These are phyloP conservation scores for Fusarium begoniae DNA, from an alignment of 2,329 filamentous ascomycete genomes.

Conservation along the genomic window DNA sequence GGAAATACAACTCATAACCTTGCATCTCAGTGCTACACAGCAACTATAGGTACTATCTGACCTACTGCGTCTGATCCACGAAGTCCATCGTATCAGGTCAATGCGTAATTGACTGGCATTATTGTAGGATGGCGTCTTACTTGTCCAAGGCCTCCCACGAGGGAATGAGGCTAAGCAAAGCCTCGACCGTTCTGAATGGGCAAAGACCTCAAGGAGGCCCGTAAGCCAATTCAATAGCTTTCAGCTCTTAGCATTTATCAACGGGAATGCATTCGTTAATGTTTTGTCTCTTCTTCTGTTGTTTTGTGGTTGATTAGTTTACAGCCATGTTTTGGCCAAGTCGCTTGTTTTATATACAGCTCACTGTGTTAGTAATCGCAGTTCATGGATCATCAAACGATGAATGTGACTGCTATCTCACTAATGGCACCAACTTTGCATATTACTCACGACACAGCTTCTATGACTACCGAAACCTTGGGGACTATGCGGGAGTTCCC, in stretches of 20 bases:
- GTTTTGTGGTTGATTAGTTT: not conserved
- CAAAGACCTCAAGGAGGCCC: constrained; percentile 3
- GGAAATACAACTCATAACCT: not conserved
- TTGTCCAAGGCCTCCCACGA: constrained; percentile 18
- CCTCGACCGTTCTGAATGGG: constrained; percentile 15
- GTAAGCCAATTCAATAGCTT: constrained; percentile 1
- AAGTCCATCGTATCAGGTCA: too few relatives aligned
- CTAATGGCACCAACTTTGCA: constrained; percentile 54
- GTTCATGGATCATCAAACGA: constrained; percentile 33
- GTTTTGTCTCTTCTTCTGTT: not conserved
- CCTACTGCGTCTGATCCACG: too few relatives aligned
- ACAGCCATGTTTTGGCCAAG: constrained; percentile 13
- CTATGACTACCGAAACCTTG: constrained; percentile 59
- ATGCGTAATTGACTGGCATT: too few relatives aligned
- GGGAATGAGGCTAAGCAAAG: constrained; percentile 32
- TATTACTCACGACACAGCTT: constrained; percentile 59
- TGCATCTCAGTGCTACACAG: not conserved
- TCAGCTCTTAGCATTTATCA: not conserved
- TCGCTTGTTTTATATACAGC: not conserved
- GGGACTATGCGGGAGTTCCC: constrained; percentile 51
- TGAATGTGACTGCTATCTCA: constrained; percentile 59
- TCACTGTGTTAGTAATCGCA: constrained; percentile 2
- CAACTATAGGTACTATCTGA: not conserved
- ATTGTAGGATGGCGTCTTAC: not conserved
- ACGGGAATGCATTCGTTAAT: not conserved